Percentiles rank a stretch among this genome's conserved stretches.
These are phyloP conservation scores for Irpex rosettiformis DNA, from an alignment of 1,284 basidiomycete species.

Conservation along the genomic window DNA sequence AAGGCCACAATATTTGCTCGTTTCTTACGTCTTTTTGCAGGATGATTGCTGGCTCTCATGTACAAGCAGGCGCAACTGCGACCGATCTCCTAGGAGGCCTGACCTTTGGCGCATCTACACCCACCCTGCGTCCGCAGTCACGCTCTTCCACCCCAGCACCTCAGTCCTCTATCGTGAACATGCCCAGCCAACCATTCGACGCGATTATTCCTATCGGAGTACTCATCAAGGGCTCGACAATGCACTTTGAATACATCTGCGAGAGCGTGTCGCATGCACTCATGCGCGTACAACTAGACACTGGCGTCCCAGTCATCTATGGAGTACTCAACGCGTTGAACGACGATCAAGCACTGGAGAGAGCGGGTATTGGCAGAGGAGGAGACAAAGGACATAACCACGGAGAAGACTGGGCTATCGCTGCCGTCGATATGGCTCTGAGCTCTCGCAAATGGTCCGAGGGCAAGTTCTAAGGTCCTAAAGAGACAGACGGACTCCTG, in stretches of 20 bases:
- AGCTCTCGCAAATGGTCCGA: constrained; percentile 73
- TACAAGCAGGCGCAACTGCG: constrained; percentile 70
- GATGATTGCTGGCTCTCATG: constrained; percentile 79
- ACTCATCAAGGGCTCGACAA: constrained; percentile 95
- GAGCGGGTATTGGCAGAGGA: constrained; percentile 78
- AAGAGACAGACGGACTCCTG: constrained; percentile 9
- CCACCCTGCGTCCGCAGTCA: constrained; percentile 24
- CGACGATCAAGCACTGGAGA: constrained; percentile 92
- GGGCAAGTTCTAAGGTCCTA: constrained; percentile 66
- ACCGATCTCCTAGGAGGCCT: constrained; percentile 80
- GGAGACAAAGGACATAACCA: constrained; percentile 82
- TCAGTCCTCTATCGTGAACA: constrained; percentile 36
- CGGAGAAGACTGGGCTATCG: constrained; percentile 94
- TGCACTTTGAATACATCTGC: constrained; percentile 99
- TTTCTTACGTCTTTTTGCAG: constrained; percentile 34
- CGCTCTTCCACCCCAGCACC: constrained; percentile 35
- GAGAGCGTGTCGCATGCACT: constrained; percentile 90
- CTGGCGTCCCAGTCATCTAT: constrained; percentile 93
- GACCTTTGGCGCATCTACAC: constrained; percentile 37
- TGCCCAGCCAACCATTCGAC: constrained; percentile 76
- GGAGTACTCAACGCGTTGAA: constrained; percentile 92
- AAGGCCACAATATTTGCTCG: background rate
- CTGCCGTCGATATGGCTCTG: constrained; percentile 90
- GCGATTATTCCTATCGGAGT: constrained; percentile 97
- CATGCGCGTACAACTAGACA: constrained; percentile 93